Conservation (phyloP, 305 asterid genomes). For the Fraxinus platypoda region DNA sequence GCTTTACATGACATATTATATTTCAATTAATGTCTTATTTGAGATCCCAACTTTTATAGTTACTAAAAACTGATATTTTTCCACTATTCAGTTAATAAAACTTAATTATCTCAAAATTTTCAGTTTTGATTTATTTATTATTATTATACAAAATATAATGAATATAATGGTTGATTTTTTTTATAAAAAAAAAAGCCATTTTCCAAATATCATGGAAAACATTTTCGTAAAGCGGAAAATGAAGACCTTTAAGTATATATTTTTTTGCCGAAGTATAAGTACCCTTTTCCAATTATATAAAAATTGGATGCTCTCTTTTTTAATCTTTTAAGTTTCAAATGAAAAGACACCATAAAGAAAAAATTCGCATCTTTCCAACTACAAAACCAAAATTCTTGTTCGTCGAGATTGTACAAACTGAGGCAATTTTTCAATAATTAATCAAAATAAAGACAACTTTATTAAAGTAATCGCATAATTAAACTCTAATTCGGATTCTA, state of each 20-base stretch:
- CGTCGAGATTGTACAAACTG: slow-evolving; percentile 29
- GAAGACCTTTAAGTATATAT: neutral
- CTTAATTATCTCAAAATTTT: neutral
- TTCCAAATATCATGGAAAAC: neutral
- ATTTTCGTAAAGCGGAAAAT: neutral
- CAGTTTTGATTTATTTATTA: neutral
- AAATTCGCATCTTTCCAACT: slow-evolving; percentile 41
- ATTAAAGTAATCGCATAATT: slow-evolving; percentile 46
- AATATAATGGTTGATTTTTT: neutral
- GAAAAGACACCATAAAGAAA: slow-evolving; percentile 28
- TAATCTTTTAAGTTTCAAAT: slow-evolving; percentile 11
- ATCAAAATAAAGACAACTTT: slow-evolving; percentile 43
- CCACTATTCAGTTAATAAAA: neutral
- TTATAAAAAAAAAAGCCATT: no score
- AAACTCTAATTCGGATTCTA: slow-evolving; percentile 21
- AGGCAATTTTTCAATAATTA: slow-evolving; percentile 38
- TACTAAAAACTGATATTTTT: neutral
- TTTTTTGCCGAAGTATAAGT: neutral
- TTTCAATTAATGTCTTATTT: neutral
- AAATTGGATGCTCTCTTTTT: slow-evolving; percentile 20
- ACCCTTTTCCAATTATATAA: neutral
- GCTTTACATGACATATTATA: neutral
- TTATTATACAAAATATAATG: neutral
- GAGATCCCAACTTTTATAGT: neutral
- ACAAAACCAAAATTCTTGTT: slow-evolving; percentile 38